Evolutionary conservation across 352 stramenopile species (phyloP).

Genomic region (Phytophthora fragariae): DNA sequence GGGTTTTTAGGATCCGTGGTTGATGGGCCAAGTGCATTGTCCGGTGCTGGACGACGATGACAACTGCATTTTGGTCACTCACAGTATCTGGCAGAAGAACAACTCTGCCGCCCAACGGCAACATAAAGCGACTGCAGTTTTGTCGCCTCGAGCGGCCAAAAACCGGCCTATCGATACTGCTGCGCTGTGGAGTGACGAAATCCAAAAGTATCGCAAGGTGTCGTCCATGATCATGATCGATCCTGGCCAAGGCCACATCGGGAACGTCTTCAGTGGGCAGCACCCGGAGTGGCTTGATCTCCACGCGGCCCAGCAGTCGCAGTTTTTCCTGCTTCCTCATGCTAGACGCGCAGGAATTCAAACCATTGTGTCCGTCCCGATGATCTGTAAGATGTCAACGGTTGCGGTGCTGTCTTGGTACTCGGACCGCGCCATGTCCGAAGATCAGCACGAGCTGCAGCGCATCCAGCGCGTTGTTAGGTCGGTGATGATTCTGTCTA

Average conservation of each 20-base stretch:
- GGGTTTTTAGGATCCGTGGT: conserved; percentile 58
- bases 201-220: conserved; percentile 81
- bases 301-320: conserved; percentile 52
- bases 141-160: conserved; percentile 33
- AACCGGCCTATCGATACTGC: conserved; percentile 38
- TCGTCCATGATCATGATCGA: conserved; percentile 79
- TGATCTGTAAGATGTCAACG: conserved; percentile 87
- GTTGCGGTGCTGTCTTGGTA: conserved; percentile 88
- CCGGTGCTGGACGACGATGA: conserved; percentile 64
- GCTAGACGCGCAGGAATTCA: conserved; percentile 71
- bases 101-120: conserved; percentile 1
- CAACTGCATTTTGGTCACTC: conserved; percentile 70
- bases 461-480: conserved; percentile 75
- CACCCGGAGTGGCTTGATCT: conserved; percentile 78
- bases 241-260: conserved; percentile 76
- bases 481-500: conserved; percentile 71
- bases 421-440: conserved; percentile 52
- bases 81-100: conserved; percentile 80
- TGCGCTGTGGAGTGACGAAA: conserved; percentile 50
- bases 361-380: conserved; percentile 74
- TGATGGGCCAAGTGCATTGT: conserved; percentile 80
- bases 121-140: conserved; percentile 13
- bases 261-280: conserved; percentile 75
- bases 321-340: conserved; percentile 81
- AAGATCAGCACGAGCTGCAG: conserved; percentile 73